Conservation (phyloP, 2,329 filamentous ascomycete species). For the Aspergillus spinulosporus region DNA sequence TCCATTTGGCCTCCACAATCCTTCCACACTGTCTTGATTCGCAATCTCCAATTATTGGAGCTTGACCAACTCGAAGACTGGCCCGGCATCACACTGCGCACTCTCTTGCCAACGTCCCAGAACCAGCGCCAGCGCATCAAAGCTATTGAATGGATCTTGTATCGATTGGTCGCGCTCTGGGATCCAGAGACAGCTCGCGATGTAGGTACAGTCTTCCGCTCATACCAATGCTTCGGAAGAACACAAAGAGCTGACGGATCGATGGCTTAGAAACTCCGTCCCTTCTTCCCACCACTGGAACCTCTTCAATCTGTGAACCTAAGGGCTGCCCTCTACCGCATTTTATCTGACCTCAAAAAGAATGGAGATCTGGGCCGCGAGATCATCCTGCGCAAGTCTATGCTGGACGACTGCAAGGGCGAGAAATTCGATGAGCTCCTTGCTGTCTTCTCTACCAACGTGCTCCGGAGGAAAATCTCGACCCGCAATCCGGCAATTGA, state of each 20-base stretch:
- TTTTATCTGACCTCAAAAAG: constrained; percentile 83
- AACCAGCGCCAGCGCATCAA: constrained; percentile 81
- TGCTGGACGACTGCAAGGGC: constrained; percentile 94
- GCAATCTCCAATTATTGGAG: constrained; percentile 79
- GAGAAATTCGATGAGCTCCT: constrained; percentile 87
- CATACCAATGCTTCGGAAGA: constrained; percentile 3
- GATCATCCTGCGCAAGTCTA: constrained; percentile 80
- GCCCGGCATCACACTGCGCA: constrained; percentile 70
- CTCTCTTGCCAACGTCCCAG: constrained; percentile 68
- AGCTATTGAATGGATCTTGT: constrained; percentile 87
- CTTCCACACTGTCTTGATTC: constrained; percentile 69
- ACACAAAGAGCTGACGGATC: constrained; percentile 13
- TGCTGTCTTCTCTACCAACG: constrained; percentile 77
- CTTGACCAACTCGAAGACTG: constrained; percentile 75
- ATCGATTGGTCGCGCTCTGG: constrained; percentile 81
- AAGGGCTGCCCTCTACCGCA: constrained; percentile 77
- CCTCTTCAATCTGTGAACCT: constrained; percentile 89
- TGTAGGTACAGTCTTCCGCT: constrained; percentile 47
- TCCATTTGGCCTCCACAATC: constrained; percentile 48
- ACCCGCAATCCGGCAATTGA: constrained; percentile 54
- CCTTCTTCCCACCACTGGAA: constrained; percentile 87
- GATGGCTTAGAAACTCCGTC: constrained; percentile 70
- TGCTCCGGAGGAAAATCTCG: constrained; percentile 59
- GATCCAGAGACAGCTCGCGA: constrained; percentile 72
- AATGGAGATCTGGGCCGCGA: constrained; percentile 79